phyloP scores from a whole-genome alignment of 2,329 filamentous ascomycete genomes.

The Furcasterigmium sp. region DNA sequence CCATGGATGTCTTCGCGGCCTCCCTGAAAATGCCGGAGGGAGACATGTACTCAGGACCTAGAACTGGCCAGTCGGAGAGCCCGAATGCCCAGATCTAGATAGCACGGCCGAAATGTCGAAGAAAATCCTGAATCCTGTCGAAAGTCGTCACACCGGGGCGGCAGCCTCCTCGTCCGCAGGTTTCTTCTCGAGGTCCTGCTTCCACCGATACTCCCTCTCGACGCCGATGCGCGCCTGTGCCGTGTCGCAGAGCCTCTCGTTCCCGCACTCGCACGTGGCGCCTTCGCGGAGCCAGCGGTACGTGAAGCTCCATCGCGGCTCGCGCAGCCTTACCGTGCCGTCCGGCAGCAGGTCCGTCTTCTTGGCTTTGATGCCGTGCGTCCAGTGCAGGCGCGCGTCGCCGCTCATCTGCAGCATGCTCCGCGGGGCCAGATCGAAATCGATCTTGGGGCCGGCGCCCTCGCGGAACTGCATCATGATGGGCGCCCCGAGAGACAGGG shows the following conservation, averaged over 20 bases:
- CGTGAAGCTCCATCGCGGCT: slow-evolving; percentile 49
- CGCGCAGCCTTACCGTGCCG: slow-evolving; percentile 34
- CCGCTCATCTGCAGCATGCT: slow-evolving; percentile 47
- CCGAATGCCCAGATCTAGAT: too few species aligned
- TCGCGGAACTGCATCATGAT: slow-evolving; percentile 39
- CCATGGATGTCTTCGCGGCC: too few species aligned
- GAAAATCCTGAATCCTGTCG: too few species aligned
- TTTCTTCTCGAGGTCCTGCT: slow-evolving; percentile 17
- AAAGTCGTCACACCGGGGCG: too few species aligned
- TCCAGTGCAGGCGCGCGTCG: slow-evolving; percentile 48
- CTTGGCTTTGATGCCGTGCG: slow-evolving; percentile 47
- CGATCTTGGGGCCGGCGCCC: slow-evolving; percentile 21
- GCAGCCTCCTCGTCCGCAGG: background rate
- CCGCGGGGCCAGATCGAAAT: slow-evolving; percentile 41
- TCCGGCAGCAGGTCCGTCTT: slow-evolving; percentile 44
- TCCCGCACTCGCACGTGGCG: slow-evolving; percentile 43
- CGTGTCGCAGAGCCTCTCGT: slow-evolving; percentile 44
- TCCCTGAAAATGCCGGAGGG: too few species aligned
- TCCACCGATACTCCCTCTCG: slow-evolving; percentile 47
- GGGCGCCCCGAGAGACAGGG: slow-evolving; percentile 34
- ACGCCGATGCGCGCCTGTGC: slow-evolving; percentile 39
- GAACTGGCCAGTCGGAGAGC: too few species aligned
- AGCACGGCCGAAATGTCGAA: too few species aligned
- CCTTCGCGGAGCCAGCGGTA: slow-evolving; percentile 46
- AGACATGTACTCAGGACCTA: too few species aligned